Conservation (phyloP, 148 eudicot genomes). For the Tetragonia tetragonoides region DNA sequence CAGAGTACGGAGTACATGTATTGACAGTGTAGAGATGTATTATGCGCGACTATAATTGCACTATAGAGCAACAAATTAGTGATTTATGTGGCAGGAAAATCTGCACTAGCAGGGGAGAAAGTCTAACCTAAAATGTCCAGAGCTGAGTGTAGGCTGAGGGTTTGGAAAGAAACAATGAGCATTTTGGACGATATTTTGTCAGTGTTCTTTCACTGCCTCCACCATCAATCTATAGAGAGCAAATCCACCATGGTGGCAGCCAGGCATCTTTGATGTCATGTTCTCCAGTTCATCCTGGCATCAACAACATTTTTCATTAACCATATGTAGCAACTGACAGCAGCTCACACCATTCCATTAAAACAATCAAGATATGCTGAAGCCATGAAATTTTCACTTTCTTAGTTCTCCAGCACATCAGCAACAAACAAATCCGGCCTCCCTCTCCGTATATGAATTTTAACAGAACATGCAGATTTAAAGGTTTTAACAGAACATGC, state of each 20-base stretch:
- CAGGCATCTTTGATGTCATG: slow-evolving; percentile 81
- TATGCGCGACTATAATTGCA: neutral
- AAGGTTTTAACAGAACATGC: neutral
- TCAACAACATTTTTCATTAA: slow-evolving; percentile 10
- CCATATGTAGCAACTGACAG: neutral
- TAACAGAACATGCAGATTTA: neutral
- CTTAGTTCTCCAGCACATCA: neutral
- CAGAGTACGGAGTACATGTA: neutral
- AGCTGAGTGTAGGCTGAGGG: neutral
- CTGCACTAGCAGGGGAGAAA: neutral
- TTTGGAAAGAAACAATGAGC: neutral
- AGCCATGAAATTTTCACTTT: neutral
- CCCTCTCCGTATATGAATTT: neutral
- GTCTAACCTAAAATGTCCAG: neutral
- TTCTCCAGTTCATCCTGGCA: slow-evolving; percentile 68
- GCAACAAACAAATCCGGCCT: neutral
- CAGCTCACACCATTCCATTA: neutral
- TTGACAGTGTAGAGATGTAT: neutral
- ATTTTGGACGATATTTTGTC: neutral
- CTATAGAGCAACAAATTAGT: neutral
- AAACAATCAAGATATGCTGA: neutral
- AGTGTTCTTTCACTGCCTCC: slow-evolving; percentile 27
- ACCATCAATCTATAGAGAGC: slow-evolving; percentile 74
- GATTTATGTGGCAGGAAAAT: neutral
- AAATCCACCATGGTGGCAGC: slow-evolving; percentile 94